Conservation (phyloP, 2,329 filamentous ascomycete species). For the Fragosphaeria purpurea region DNA sequence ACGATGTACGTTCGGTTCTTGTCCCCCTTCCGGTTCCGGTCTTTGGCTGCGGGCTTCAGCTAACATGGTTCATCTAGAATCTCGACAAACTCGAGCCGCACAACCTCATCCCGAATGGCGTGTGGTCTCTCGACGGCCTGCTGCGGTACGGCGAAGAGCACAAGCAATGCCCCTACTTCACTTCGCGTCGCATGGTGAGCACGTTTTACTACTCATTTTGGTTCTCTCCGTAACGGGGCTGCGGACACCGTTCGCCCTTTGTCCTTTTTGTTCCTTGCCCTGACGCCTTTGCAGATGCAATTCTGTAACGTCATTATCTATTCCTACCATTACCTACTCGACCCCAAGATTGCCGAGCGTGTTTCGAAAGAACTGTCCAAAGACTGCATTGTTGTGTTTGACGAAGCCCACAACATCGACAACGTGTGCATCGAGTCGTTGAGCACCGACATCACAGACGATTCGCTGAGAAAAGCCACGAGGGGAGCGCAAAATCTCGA, state of each 20-base stretch:
- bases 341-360: slow-evolving; percentile 93
- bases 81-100: slow-evolving; percentile 90
- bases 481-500: slow-evolving; percentile 86
- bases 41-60: slow-evolving; percentile 3
- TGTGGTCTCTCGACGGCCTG: slow-evolving; percentile 90
- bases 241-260: not conserved
- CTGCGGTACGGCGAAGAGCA: slow-evolving; percentile 85
- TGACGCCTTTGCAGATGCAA: slow-evolving; percentile 57
- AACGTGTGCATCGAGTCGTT: slow-evolving; percentile 98
- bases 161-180: slow-evolving; percentile 97
- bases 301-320: slow-evolving; percentile 99
- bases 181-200: slow-evolving; percentile 78
- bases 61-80: slow-evolving; percentile 44
- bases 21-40: no score
- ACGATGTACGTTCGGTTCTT: slow-evolving; percentile 54
- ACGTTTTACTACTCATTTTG: no score
- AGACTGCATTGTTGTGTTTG: slow-evolving; percentile 96
- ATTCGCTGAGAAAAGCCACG: slow-evolving; percentile 83
- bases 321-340: slow-evolving; percentile 95
- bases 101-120: slow-evolving; percentile 85
- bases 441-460: slow-evolving; percentile 93
- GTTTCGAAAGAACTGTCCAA: slow-evolving; percentile 77
- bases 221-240: no score
- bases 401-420: slow-evolving; percentile 98
- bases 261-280: slow-evolving; percentile 1